These are phyloP conservation scores for Saccharomycopsis fibuligera DNA, from an alignment of 805 yeast species.

Conservation along the genomic window DNA sequence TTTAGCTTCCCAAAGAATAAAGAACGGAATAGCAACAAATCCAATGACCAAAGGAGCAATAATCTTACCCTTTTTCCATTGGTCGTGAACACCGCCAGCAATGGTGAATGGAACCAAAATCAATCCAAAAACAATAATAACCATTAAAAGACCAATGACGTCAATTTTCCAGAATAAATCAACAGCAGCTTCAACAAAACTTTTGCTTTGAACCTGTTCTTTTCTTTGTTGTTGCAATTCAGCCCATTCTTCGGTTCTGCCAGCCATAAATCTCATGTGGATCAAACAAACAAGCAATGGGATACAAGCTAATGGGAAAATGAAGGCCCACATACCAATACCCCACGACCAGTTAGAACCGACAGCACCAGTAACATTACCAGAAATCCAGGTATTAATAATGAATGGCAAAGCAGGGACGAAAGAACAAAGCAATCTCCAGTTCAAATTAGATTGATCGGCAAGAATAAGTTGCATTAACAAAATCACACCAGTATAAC, in stretches of 20 bases:
- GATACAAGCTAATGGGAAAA: slow-evolving; percentile 44
- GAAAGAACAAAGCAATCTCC: slow-evolving; percentile 62
- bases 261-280: slow-evolving; percentile 43
- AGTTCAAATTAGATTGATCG: slow-evolving; percentile 61
- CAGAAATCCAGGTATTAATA: slow-evolving; percentile 76
- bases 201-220: slow-evolving; percentile 8
- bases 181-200: no score
- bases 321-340: slow-evolving; percentile 56
- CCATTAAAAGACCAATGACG: slow-evolving; percentile 50
- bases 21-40: slow-evolving; percentile 50
- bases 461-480: slow-evolving; percentile 52
- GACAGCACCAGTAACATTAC: slow-evolving; percentile 42
- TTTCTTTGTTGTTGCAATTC: slow-evolving; percentile 29
- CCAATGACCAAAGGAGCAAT: slow-evolving; percentile 71
- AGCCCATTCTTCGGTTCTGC: slow-evolving; percentile 36
- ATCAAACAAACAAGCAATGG: slow-evolving; percentile 40
- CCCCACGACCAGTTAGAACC: slow-evolving; percentile 44
- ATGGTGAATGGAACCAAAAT: slow-evolving; percentile 68
- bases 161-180: slow-evolving; percentile 64
- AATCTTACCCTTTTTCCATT: slow-evolving; percentile 56
- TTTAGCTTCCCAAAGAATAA: slow-evolving; percentile 51
- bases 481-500: slow-evolving; percentile 60
- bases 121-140: slow-evolving; percentile 54
- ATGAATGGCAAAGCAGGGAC: slow-evolving; percentile 67
- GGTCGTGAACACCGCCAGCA: slow-evolving; percentile 53